Evolutionary conservation across 129 eudicot species (phyloP), one percentile per base, ranked within the genome.

Genomic region (Kitagawia praeruptora): DNA sequence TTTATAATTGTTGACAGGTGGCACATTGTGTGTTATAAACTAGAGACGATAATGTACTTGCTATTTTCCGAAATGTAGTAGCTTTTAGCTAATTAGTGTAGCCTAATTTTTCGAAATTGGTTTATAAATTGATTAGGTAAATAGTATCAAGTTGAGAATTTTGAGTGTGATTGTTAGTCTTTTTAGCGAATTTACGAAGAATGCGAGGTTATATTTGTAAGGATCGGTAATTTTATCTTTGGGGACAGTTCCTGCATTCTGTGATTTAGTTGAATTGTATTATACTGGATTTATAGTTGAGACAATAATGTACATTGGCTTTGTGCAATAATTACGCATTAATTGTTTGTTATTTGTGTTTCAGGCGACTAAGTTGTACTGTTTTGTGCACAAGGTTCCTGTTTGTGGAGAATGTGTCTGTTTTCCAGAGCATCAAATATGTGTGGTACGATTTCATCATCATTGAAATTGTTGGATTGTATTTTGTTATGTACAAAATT

Each of bases 391-490:
- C 95, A 96, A 92, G 87, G 95, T 89, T 64, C 96, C 99, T 40
- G 99, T 96, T 85, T 96, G 99, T 64, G 99, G 99, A 85, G 98
- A 92, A 82, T 96, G 99, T 88, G 89, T 96, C 80, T 96, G 99
- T 86, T 96, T 92, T 80, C 85, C 95, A 3, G 99, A 96, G 83
- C 99, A 96, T 81, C 91, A 87, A 69, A 81, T 87, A 54, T 92
- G 99, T 75, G 98, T 92, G 97, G 99, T 95, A 92, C 42, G 86
- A 8, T 63, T 27, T 28, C 3, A 3, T 66, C 8, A 4, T 4
- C 13, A 13, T 27, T 66, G 10, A 27, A 27, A 1, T 27, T 13
- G 38, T 66, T n/a, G 67, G 4, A 39, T 63, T 37, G 27, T 31
- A 64, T 27, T 7, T 28, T 28, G 10, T 79, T 42, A 14, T 67